Conservation (phyloP, 805 yeast species). For the Gaillardinia entomophila region DNA sequence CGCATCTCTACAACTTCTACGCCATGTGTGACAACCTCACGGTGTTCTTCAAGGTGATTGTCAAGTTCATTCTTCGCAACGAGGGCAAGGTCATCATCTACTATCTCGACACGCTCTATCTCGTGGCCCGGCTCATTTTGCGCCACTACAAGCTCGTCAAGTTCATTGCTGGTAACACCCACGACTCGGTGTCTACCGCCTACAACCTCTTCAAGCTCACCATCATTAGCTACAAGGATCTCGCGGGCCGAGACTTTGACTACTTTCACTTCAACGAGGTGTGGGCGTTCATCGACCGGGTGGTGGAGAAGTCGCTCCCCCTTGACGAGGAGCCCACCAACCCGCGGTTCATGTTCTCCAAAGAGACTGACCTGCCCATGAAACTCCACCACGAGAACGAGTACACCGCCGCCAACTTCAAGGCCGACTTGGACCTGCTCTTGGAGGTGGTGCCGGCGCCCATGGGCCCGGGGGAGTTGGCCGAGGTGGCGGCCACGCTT, state of each 20-base stretch:
- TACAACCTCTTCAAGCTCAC: conserved; percentile 32
- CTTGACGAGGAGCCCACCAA: neutral
- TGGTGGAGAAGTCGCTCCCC: conserved; percentile 13
- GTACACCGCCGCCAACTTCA: conserved; percentile 19
- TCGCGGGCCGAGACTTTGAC: conserved; percentile 27
- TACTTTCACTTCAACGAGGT: conserved; percentile 23
- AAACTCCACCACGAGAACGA: conserved; percentile 16
- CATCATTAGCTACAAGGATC: conserved; percentile 28
- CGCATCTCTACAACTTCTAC: conserved; percentile 28
- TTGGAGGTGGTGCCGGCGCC: conserved; percentile 4
- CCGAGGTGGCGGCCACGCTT: conserved; percentile 7
- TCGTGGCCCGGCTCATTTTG: conserved; percentile 22
- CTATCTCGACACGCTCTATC: conserved; percentile 37
- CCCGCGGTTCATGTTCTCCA: conserved; percentile 10
- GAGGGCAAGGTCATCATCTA: conserved; percentile 35
- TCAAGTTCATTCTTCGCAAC: conserved; percentile 29
- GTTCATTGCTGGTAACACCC: conserved; percentile 22
- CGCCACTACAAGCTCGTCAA: conserved; percentile 21
- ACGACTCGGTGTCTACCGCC: conserved; percentile 21
- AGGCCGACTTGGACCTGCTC: conserved; percentile 19
- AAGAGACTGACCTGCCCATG: conserved; percentile 32
- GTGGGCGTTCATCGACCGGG: conserved; percentile 30
- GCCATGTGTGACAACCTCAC: conserved; percentile 35
- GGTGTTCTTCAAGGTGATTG: conserved; percentile 32
- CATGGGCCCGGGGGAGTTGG: conserved; percentile 10